Conservation (phyloP, 2,329 filamentous ascomycete species). For the Ophiostoma quercus region DNA sequence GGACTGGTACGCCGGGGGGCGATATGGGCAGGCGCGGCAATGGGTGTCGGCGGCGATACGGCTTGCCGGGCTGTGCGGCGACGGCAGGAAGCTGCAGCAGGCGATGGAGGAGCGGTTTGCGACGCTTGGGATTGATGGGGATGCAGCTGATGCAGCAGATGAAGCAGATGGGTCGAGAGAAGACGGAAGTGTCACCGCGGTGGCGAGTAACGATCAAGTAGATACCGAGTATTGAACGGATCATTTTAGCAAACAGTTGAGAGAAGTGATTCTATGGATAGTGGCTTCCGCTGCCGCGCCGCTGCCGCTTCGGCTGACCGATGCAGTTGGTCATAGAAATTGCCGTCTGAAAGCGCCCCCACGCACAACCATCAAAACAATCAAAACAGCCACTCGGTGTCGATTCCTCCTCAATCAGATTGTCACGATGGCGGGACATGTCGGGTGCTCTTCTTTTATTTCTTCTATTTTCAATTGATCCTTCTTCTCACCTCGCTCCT, state of each 20-base stretch:
- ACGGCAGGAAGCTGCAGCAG: constrained; percentile 45
- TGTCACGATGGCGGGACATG: background rate
- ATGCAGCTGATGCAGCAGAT: too few species aligned
- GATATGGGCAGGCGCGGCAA: constrained; percentile 49
- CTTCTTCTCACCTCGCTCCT: background rate
- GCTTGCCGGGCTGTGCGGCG: constrained; percentile 54
- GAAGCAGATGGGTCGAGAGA: too few species aligned
- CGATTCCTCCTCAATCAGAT: background rate
- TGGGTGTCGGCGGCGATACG: constrained; percentile 62
- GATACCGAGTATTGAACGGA: too few species aligned
- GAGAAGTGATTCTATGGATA: too few species aligned
- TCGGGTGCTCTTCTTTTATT: background rate
- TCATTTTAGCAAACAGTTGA: too few species aligned
- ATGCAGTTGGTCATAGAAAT: background rate
- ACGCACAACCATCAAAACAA: background rate
- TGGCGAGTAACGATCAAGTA: too few species aligned
- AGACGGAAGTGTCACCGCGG: too few species aligned
- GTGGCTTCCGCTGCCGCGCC: background rate
- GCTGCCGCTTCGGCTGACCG: constrained; percentile 1
- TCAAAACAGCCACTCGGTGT: background rate
- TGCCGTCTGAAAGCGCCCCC: background rate
- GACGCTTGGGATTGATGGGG: constrained; percentile 34
- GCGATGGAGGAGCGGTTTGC: constrained; percentile 43
- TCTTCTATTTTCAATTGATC: background rate
- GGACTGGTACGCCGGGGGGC: constrained; percentile 55